Conservation (phyloP, 2,329 filamentous ascomycete species). For the Pezicula carpinea region DNA sequence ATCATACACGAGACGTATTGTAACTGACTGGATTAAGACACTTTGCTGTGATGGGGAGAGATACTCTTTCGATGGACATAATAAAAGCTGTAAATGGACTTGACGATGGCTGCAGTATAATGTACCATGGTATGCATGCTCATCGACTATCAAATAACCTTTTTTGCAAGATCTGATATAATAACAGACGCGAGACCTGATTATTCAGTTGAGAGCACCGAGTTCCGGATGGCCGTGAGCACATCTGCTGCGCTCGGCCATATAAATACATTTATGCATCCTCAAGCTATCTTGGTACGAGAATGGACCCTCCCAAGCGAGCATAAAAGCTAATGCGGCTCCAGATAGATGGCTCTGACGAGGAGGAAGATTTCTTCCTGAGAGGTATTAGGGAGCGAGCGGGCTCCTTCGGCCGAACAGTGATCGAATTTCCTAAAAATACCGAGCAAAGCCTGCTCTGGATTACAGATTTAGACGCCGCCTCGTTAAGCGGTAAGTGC, state of each 20-base stretch:
- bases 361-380: conserved; percentile 67
- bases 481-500: conserved; percentile 58
- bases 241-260: conserved; percentile 65
- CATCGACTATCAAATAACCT: neutral
- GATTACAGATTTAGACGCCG: conserved; percentile 72
- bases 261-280: conserved; percentile 69
- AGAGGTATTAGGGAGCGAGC: conserved; percentile 54
- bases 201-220: conserved; percentile 62
- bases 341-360: conserved; percentile 60
- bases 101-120: conserved; percentile 62
- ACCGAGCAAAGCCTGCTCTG: conserved; percentile 64
- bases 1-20: neutral
- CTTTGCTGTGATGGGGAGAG: conserved; percentile 72
- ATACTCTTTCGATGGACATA: conserved; percentile 62
- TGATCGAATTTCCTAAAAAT: conserved; percentile 70
- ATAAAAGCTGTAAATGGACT: conserved; percentile 76
- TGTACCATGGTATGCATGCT: conserved; percentile 45
- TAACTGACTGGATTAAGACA: conserved; percentile 39
- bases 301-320: neutral
- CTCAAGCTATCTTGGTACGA: conserved; percentile 52
- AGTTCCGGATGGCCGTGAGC: conserved; percentile 62
- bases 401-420: conserved; percentile 45
- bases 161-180: conserved; percentile 8
- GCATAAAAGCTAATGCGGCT: conserved; percentile 30
- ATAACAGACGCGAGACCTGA: conserved; percentile 70